Base-by-base conservation (phyloP, 495 filamentous ascomycete species). In the Pyrenula aspistea region DNA sequence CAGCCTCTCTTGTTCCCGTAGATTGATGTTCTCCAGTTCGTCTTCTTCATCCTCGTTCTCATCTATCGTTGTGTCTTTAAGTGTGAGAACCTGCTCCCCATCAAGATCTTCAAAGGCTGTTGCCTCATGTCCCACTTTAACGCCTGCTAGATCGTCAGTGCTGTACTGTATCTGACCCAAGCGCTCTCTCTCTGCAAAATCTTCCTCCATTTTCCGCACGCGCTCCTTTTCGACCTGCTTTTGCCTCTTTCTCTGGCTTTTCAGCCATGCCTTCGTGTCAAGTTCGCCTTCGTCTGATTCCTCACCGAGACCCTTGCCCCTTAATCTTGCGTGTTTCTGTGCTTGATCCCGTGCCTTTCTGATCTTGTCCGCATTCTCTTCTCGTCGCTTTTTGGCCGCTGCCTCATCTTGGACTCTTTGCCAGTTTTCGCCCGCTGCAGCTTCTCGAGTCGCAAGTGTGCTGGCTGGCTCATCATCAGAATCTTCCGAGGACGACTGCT, bases 1-100 rank as follows among this genome's bases (percentile, higher is more conserved):
- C 24, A 91, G 70, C 64, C 78, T 86, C 65, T 96, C 92, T 57
- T 79, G 78, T 62, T 93, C 93, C 36, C 77, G 78, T 58, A 97
- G 63, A 2, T 86, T 77, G n/a, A 87, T 58, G 63, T 91, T 89
- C 67, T 97, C 87, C 24, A 98, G 77, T 68, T 96, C 92, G 64
- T 98, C 93, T 12, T 85, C 91, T 57, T 94, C 91, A 24, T 89
- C 89, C 56, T 94, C 89, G 47, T 91, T 84, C 58, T 89, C 83
- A 55, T 88, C 84, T 52, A 98, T 84, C 2, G 85, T 87, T 0
- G 87, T 81, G 68, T 98, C 93, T 60, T 94, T 96, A 12, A 98
- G 77, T 0, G 90, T 95, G 56, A 98, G 74, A 31, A 98, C 79
- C 63, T 95, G 87, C 58, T 91, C 89, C 56, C 87, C 85, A 23